phyloP scores from a whole-genome alignment of 306 rosid genomes.

The Begonia fuchsioides region DNA sequence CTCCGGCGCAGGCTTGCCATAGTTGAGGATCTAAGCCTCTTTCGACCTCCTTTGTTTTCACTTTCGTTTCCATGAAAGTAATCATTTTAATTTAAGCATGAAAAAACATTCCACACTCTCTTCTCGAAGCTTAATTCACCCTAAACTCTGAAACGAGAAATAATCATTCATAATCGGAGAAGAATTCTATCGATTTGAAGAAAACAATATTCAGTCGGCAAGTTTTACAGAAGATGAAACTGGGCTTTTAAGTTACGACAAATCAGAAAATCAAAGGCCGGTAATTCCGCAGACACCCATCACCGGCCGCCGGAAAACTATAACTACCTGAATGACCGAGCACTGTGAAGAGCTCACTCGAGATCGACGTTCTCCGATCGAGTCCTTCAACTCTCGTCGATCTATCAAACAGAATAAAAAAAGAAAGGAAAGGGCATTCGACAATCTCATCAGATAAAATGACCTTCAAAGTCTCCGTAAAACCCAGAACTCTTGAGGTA shows the following conservation, averaged over 20 bases:
- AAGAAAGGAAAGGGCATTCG: background rate
- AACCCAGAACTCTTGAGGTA: background rate
- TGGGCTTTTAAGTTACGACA: background rate
- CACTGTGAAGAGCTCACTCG: background rate
- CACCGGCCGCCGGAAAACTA: no score
- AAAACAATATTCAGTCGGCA: background rate
- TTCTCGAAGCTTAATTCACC: no score
- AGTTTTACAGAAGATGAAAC: background rate
- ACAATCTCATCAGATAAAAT: no score
- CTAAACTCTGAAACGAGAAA: conserved; percentile 6
- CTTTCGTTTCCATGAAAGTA: conserved; percentile 76
- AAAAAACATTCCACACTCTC: no score
- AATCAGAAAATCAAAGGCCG: background rate
- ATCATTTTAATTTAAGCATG: conserved; percentile 35
- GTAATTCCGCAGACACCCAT: background rate
- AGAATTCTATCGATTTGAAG: background rate
- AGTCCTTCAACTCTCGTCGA: background rate
- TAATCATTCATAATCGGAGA: conserved; percentile 1
- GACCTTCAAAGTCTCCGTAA: no score
- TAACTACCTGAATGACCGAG: background rate
- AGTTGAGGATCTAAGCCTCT: conserved; percentile 72
- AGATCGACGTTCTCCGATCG: background rate
- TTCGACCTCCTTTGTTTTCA: conserved; percentile 50
- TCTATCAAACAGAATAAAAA: background rate
- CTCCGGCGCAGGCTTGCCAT: conserved; percentile 99